Conservation (phyloP, 495 filamentous ascomycete genomes). For the Viridothelium virens region DNA sequence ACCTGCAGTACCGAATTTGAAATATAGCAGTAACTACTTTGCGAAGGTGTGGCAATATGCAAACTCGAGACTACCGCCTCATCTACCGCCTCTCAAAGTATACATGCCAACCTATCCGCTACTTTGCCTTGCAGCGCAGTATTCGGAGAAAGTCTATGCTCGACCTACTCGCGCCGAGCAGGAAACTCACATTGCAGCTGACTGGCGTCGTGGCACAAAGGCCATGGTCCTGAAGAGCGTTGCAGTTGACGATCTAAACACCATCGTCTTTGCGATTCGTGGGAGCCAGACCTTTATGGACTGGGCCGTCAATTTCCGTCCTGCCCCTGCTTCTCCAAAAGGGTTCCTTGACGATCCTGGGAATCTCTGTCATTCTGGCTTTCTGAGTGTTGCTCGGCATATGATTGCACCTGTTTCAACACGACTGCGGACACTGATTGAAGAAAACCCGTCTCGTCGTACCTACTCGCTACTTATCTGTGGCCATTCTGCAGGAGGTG, state of each 20-base stretch:
- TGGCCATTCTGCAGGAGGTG: slow-evolving; percentile 76
- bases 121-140: slow-evolving; percentile 64
- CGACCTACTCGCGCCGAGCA: slow-evolving; percentile 51
- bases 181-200: slow-evolving; percentile 56
- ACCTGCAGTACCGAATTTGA: slow-evolving; percentile 13
- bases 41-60: slow-evolving; percentile 68
- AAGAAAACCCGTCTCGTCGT: slow-evolving; percentile 59
- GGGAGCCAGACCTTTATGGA: slow-evolving; percentile 73
- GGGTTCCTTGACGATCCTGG: slow-evolving; percentile 67
- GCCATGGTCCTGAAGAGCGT: slow-evolving; percentile 76
- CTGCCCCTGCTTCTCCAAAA: slow-evolving; percentile 51
- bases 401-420: slow-evolving; percentile 68
- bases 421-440: slow-evolving; percentile 56
- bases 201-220: slow-evolving; percentile 67
- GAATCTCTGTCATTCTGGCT: slow-evolving; percentile 72
- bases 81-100: slow-evolving; percentile 57
- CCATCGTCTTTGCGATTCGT: slow-evolving; percentile 71
- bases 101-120: slow-evolving; percentile 63
- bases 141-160: slow-evolving; percentile 63
- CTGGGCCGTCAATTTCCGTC: slow-evolving; percentile 72
- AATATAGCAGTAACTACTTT: slow-evolving; percentile 41
- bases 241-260: slow-evolving; percentile 65
- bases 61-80: slow-evolving; percentile 66
- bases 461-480: slow-evolving; percentile 63
- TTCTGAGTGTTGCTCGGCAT: slow-evolving; percentile 62